phyloP scores from a whole-genome alignment of 192 early-diverging fungal genomes.

The Phycomyces blakesleeanus region DNA sequence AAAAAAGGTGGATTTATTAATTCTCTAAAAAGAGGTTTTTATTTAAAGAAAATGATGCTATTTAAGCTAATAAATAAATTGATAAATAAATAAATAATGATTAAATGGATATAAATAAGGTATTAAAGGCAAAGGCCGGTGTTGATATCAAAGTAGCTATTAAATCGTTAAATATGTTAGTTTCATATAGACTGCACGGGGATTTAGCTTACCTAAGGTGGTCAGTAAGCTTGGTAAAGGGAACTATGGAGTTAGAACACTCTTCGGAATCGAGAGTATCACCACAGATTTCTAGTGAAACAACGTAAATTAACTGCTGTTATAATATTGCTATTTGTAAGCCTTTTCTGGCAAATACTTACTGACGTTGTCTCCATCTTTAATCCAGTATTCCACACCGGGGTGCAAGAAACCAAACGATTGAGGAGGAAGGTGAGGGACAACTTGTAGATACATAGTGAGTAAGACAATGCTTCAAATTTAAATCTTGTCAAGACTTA shows the following conservation, averaged over 20 bases:
- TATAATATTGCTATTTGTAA: neutral
- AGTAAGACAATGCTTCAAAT: neutral
- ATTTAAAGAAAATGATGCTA: too few species aligned
- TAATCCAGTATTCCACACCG: slow-evolving; percentile 5
- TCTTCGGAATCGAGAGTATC: neutral
- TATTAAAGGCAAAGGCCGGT: slow-evolving; percentile 22
- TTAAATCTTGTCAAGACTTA: too few species aligned
- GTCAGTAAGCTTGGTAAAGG: slow-evolving; percentile 8
- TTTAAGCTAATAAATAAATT: too few species aligned
- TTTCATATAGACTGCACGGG: too few species aligned
- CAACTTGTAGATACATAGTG: neutral
- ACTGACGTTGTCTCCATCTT: neutral
- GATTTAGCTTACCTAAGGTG: slow-evolving; percentile 14
- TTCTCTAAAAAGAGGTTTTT: too few species aligned
- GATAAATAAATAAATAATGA: too few species aligned
- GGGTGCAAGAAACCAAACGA: slow-evolving; percentile 6
- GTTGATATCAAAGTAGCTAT: slow-evolving; percentile 3
- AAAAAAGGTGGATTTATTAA: too few species aligned
- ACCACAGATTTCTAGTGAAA: slow-evolving; percentile 7
- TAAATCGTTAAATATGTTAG: too few species aligned
- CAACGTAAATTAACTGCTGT: neutral
- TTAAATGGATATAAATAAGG: too few species aligned
- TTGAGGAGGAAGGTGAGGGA: slow-evolving; percentile 6
- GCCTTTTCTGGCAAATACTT: neutral
- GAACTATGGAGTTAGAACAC: slow-evolving; percentile 13